phyloP scores from a whole-genome alignment of 352 stramenopile species.

The Phytophthora syringae region DNA sequence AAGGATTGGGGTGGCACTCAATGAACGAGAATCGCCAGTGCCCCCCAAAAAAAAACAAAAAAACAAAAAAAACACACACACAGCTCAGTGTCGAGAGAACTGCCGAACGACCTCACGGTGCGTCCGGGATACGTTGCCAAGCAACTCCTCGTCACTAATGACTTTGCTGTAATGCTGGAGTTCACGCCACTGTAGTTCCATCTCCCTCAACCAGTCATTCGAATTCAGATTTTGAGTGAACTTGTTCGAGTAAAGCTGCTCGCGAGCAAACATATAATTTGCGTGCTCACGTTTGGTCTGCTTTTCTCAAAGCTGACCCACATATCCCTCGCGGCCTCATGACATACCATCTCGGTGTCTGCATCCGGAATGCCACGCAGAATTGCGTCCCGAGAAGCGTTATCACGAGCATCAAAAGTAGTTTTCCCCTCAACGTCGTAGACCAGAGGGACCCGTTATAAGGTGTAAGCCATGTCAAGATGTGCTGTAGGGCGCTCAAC shows the following conservation, averaged over 20 bases:
- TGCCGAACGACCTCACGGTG: conserved; percentile 2
- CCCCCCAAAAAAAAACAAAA: no score
- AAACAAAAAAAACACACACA: no score
- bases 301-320: conserved; percentile 9
- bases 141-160: conserved; percentile 5
- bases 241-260: conserved; percentile 3
- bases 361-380: conserved; percentile 1
- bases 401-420: conserved; percentile 11
- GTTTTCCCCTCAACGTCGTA: no score
- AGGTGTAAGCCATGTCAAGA: no score
- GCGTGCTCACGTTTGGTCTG: conserved; percentile 16
- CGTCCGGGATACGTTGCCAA: neutral
- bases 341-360: conserved; percentile 20
- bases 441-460: no score
- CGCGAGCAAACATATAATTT: no score
- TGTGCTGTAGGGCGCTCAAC: no score
- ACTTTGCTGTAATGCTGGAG: conserved; percentile 2
- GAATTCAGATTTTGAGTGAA: neutral
- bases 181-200: neutral
- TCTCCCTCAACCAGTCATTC: conserved; percentile 4
- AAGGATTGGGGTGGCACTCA: no score
- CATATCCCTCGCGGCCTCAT: conserved; percentile 5
- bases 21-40: no score
- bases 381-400: conserved; percentile 8
- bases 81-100: conserved; percentile 2